Conservation (phyloP, 352 stramenopile genomes). For the Phytophthora capsici region DNA sequence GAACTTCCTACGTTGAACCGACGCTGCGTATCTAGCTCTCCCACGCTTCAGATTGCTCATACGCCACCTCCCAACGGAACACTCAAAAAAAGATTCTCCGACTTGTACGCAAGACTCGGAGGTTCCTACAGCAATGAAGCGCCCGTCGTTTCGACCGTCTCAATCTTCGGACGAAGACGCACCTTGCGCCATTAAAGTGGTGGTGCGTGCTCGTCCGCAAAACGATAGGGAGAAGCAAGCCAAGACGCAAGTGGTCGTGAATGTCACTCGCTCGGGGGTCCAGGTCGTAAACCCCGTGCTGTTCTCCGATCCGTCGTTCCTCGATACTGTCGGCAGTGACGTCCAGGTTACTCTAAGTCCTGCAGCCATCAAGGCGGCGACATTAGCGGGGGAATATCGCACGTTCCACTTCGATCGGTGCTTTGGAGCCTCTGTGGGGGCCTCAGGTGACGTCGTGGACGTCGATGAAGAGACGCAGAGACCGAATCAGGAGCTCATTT, state of each 20-base stretch:
- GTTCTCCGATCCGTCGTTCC: constrained; percentile 61
- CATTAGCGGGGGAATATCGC: constrained; percentile 55
- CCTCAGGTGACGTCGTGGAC: constrained; percentile 32
- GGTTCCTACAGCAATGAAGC: constrained; percentile 2
- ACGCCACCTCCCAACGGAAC: constrained; percentile 4
- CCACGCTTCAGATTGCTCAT: neutral
- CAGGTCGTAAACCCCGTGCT: constrained; percentile 73
- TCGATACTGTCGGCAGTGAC: constrained; percentile 32
- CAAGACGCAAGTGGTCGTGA: constrained; percentile 62
- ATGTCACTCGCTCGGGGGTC: constrained; percentile 48
- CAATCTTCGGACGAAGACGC: constrained; percentile 22
- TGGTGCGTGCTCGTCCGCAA: constrained; percentile 74
- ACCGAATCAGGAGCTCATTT: constrained; percentile 77
- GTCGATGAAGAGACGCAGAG: constrained; percentile 48
- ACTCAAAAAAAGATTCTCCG: constrained; percentile 18
- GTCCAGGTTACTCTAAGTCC: constrained; percentile 36
- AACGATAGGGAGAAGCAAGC: constrained; percentile 59
- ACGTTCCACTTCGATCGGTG: constrained; percentile 84
- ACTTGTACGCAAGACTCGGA: neutral
- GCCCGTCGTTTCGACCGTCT: constrained; percentile 1
- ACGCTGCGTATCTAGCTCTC: constrained; percentile 7
- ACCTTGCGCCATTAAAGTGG: constrained; percentile 72
- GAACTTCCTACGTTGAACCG: constrained; percentile 6
- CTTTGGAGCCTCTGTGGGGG: constrained; percentile 49
- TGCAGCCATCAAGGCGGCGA: constrained; percentile 42